Evolutionary conservation across 2,329 filamentous ascomycete genomes (phyloP).

Genomic region (Lecanosticta acicola): DNA sequence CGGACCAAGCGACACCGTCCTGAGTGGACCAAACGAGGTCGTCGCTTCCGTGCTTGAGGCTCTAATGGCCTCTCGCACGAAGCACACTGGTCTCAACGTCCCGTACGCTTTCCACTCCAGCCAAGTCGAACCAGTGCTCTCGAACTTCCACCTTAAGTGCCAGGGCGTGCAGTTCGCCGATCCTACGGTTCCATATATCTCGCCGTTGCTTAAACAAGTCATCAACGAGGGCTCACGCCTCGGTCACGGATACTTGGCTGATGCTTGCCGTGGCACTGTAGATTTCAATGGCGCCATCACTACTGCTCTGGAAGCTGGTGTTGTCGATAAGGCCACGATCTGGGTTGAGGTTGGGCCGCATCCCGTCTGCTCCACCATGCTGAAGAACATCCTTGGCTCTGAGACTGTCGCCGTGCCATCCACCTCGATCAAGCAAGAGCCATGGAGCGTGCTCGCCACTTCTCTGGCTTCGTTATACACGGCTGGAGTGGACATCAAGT

Average conservation of each 20-base stretch:
- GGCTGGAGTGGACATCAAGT: conserved; percentile 52
- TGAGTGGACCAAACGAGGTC: conserved; percentile 16
- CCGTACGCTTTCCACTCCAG: conserved; percentile 31
- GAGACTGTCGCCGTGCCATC: conserved; percentile 27
- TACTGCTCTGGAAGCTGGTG: conserved; percentile 30
- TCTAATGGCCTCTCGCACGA: background rate
- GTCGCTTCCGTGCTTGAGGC: conserved; percentile 7
- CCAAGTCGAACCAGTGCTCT: conserved; percentile 29
- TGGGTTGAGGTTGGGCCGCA: conserved; percentile 47
- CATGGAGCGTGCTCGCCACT: conserved; percentile 48
- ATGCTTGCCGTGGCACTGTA: conserved; percentile 37
- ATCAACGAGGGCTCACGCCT: conserved; percentile 20
- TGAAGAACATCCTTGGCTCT: conserved; percentile 10
- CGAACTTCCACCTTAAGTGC: conserved; percentile 17
- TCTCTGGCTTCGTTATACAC: conserved; percentile 49
- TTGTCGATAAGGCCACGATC: conserved; percentile 34
- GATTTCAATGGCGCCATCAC: conserved; percentile 28
- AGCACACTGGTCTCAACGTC: conserved; percentile 15
- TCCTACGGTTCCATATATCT: conserved; percentile 31
- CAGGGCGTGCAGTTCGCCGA: conserved; percentile 9
- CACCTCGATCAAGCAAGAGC: conserved; percentile 5
- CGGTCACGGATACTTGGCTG: conserved; percentile 21
- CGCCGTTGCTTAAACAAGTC: conserved; percentile 26
- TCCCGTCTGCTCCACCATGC: conserved; percentile 31
- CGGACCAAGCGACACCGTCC: conserved; percentile 18